Percentiles rank a stretch among this genome's conserved stretches.
These are phyloP conservation scores for Aspergillus leporis DNA, from an alignment of 495 filamentous ascomycete species.

Conservation along the genomic window DNA sequence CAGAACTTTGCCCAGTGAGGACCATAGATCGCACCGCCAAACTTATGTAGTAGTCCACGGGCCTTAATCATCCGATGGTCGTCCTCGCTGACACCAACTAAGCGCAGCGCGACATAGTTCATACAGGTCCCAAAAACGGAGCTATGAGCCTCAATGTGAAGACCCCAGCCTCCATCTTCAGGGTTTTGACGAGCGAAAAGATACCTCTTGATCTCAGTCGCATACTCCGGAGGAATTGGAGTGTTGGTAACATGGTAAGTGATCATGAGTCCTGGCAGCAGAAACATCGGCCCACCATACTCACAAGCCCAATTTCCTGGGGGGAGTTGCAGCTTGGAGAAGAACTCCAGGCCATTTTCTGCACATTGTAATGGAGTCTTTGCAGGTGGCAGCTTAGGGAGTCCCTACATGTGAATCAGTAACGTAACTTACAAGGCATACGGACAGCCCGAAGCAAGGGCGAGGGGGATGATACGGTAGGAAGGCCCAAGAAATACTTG, in stretches of 20 bases:
- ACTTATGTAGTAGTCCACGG: conserved; percentile 73
- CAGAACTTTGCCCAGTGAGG: conserved; percentile 98
- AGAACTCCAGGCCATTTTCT: conserved; percentile 84
- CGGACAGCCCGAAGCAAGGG: neutral
- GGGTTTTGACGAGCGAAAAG: conserved; percentile 84
- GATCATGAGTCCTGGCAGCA: conserved; percentile 81
- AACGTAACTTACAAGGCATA: neutral
- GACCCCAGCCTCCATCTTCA: conserved; percentile 92
- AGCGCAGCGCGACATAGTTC: conserved; percentile 83
- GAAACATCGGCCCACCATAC: conserved; percentile 89
- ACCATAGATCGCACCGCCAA: conserved; percentile 80
- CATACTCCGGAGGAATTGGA: conserved; percentile 76
- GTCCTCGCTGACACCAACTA: conserved; percentile 87
- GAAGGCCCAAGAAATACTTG: conserved; percentile 78
- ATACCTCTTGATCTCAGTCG: conserved; percentile 90
- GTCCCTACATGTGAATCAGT: conserved; percentile 49
- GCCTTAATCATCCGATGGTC: conserved; percentile 87
- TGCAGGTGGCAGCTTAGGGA: conserved; percentile 68
- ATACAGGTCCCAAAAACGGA: conserved; percentile 86
- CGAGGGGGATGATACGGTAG: conserved; percentile 46
- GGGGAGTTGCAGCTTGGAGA: conserved; percentile 82
- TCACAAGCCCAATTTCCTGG: conserved; percentile 96
- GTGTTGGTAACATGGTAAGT: conserved; percentile 92
- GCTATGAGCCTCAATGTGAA: conserved; percentile 95
- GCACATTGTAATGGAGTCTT: conserved; percentile 74